Conservation (phyloP, 1,284 basidiomycete genomes). For the Paramarasmius palmivorus region DNA sequence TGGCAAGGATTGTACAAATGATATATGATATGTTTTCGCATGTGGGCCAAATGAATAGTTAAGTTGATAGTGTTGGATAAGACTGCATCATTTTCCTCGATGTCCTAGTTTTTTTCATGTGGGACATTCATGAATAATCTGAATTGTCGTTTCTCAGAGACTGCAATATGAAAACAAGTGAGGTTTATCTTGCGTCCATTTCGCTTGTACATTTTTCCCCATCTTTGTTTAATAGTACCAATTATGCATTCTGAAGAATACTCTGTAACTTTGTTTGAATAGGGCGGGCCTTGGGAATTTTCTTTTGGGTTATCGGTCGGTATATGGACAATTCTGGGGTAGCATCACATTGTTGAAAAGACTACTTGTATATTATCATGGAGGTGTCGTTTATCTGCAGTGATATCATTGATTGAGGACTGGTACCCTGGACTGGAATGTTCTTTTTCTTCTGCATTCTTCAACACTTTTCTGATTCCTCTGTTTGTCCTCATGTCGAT, state of each 20-base stretch:
- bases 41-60: constrained; percentile 8
- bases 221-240: background rate
- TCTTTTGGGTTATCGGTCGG: too few species aligned
- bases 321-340: too few species aligned
- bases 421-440: too few species aligned
- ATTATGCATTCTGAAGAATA: constrained; percentile 3
- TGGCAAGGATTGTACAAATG: constrained; percentile 7
- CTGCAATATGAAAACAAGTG: background rate
- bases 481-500: too few species aligned
- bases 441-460: too few species aligned
- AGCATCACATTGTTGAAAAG: too few species aligned
- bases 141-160: too few species aligned
- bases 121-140: constrained; percentile 20
- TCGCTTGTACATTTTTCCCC: background rate
- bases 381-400: too few species aligned
- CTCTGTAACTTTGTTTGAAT: constrained; percentile 12
- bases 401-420: too few species aligned
- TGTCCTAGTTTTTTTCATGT: constrained; percentile 15
- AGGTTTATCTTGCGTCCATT: background rate
- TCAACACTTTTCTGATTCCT: too few species aligned
- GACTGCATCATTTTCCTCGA: constrained; percentile 6
- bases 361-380: too few species aligned
- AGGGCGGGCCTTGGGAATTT: too few species aligned
- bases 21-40: constrained; percentile 5
- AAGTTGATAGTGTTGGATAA: constrained; percentile 8